Evolutionary conservation across 2,329 filamentous ascomycete genomes (phyloP).

Genomic region (Microdochium bolleyi): DNA sequence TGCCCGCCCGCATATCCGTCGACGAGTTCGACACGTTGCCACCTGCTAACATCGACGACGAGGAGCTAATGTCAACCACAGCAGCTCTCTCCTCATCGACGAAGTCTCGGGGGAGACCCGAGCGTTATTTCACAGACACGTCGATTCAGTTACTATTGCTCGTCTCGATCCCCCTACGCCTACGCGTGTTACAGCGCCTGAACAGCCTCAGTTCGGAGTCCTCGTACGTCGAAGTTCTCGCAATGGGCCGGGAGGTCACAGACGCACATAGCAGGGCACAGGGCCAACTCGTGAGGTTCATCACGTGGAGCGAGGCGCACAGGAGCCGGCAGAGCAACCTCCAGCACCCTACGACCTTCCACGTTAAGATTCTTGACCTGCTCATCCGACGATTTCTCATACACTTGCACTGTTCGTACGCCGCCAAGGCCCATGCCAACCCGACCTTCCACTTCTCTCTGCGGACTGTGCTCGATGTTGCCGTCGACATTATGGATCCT

Average conservation of each 20-base stretch:
- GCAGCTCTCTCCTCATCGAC: not conserved
- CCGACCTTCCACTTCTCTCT: conserved; percentile 41
- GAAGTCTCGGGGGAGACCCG: not conserved
- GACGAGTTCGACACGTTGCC: conserved; percentile 30
- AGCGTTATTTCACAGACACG: conserved; percentile 10
- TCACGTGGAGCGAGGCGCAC: conserved; percentile 7
- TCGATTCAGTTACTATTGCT: conserved; percentile 23
- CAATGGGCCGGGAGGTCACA: conserved; percentile 21
- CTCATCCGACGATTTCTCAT: conserved; percentile 46
- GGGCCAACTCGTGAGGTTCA: conserved; percentile 13
- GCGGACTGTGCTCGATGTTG: conserved; percentile 36
- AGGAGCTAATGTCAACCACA: conserved; percentile 5
- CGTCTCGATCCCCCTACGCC: conserved; percentile 24
- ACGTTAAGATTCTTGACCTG: conserved; percentile 41
- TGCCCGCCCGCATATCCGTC: conserved; percentile 27
- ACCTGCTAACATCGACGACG: conserved; percentile 27
- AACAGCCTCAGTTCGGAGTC: conserved; percentile 22
- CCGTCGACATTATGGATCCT: conserved; percentile 21
- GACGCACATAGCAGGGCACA: not conserved
- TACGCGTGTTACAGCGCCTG: conserved; percentile 23
- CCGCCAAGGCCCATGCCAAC: conserved; percentile 28
- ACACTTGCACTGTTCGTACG: conserved; percentile 42
- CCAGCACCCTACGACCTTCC: conserved; percentile 22
- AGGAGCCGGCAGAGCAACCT: conserved; percentile 8
- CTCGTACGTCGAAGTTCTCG: conserved; percentile 24